These are phyloP conservation scores for Sphagnurus paluster DNA, from an alignment of 1,284 basidiomycete genomes.

Conservation along the genomic window DNA sequence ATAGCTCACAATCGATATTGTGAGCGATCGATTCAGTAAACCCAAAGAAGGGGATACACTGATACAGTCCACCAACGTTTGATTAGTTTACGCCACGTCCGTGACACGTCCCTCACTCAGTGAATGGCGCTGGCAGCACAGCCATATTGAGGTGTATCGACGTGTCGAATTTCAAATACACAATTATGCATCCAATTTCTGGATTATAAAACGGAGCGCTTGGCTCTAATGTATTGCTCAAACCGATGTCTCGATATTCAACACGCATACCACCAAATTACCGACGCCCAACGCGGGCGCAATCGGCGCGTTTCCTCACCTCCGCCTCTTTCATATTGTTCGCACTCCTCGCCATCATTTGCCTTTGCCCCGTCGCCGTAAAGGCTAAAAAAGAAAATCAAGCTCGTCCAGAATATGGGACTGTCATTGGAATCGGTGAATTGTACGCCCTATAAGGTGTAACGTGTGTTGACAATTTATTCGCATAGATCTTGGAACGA, in stretches of 20 bases:
- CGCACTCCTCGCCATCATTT: constrained; percentile 25
- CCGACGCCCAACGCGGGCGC: constrained; percentile 17
- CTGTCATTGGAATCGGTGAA: constrained; percentile 32
- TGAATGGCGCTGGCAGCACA: neutral
- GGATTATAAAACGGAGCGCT: neutral
- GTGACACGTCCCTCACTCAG: constrained; percentile 6
- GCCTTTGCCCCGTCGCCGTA: constrained; percentile 26
- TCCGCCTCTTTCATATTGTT: constrained; percentile 22
- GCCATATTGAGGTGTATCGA: constrained; percentile 5
- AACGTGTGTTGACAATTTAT: neutral
- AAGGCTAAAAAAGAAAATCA: constrained; percentile 18
- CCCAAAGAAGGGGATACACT: neutral
- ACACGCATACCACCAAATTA: constrained; percentile 13
- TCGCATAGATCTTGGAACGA: constrained; percentile 13
- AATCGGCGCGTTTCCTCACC: constrained; percentile 14
- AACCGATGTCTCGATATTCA: constrained; percentile 15
- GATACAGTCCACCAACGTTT: neutral
- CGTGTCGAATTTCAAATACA: constrained; percentile 1
- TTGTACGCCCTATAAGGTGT: neutral
- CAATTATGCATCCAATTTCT: constrained; percentile 1
- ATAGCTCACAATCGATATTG: too few species aligned
- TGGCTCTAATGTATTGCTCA: neutral
- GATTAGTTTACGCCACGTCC: constrained; percentile 3
- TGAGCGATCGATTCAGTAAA: too few species aligned
- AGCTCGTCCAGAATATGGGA: constrained; percentile 23